Base-by-base conservation (phyloP, 108 stramenopile species). In the Skeletonema grethae region DNA sequence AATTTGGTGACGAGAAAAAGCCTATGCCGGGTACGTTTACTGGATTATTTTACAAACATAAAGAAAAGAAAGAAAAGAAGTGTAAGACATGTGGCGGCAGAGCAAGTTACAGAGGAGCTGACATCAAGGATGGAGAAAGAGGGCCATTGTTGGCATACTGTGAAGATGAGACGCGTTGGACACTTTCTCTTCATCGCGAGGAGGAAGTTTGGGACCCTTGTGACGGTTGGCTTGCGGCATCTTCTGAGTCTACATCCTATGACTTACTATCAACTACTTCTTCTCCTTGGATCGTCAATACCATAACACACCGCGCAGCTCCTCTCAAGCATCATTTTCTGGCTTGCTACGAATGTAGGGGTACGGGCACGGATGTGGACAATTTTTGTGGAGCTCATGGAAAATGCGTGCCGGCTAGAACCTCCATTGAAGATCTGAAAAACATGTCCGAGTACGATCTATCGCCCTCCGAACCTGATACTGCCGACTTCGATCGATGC, bases 1-100 rank as follows among this genome's bases (percentile, higher is more conserved):
- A 81, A 63, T 81, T 70, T 13, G 68, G 29, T 9, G 79, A 81
- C 64, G 75, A 69, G 7, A 25, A 70, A 15, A 11, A 24, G 0
- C 68, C 79, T 1, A 53, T 13, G 13, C 43, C 69, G 13, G 72
- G 72, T 9, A 57, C 79, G 9, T 56, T 75, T 11, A 53, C 29
- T 57, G 79, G 73, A 4, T 11, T 71, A 29, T 24, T 45, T n/a
- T 45, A 45, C 43, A 45, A n/a, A 45, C 43, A 45, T n/a, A 2
- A 45, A 5, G 1, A 45, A 45, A 5, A 34, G 31, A 43, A 13
- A n/a, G n/a, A n/a, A n/a, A n/a, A n/a, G n/a, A n/a, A n/a, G n/a
- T n/a, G n/a, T n/a, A n/a, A n/a, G n/a, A n/a, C n/a, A 3, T 45
- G 4, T 45, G 43, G 43, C 15, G 10, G 2, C 15, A 12, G 43